These are phyloP conservation scores for Termitomyces sp. DNA, from an alignment of 768 basidiomycete species.

Conservation along the genomic window DNA sequence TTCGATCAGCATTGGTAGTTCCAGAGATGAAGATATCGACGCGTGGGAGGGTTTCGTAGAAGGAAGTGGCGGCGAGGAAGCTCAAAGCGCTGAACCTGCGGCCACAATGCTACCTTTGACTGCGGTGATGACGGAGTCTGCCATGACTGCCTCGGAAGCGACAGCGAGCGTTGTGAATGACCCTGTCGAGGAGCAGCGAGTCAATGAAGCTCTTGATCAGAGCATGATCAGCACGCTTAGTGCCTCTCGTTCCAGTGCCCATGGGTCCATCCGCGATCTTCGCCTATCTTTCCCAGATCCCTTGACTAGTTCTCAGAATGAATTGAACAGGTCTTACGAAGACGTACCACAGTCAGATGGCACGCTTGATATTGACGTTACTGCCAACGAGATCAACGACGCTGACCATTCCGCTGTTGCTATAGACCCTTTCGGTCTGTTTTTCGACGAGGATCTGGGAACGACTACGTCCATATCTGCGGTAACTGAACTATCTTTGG, in stretches of 20 bases:
- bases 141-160: slow-evolving; percentile 19
- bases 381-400: slow-evolving; percentile 17
- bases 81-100: slow-evolving; percentile 20
- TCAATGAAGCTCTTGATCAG: slow-evolving; percentile 74
- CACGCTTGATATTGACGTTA: slow-evolving; percentile 18
- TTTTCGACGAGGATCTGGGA: slow-evolving; percentile 28
- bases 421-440: slow-evolving; percentile 11
- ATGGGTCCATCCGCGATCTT: slow-evolving; percentile 65
- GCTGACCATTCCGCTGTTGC: slow-evolving; percentile 10
- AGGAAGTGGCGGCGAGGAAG: slow-evolving; percentile 47
- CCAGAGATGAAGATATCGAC: slow-evolving; percentile 62
- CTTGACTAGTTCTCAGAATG: slow-evolving; percentile 63
- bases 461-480: slow-evolving; percentile 26
- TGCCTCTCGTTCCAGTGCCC: slow-evolving; percentile 63
- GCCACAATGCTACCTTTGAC: slow-evolving; percentile 25
- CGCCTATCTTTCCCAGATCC: slow-evolving; percentile 83
- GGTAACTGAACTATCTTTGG: slow-evolving; percentile 23
- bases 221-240: slow-evolving; percentile 78
- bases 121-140: slow-evolving; percentile 26
- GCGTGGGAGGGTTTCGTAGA: slow-evolving; percentile 77
- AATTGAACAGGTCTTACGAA: slow-evolving; percentile 55
- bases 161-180: slow-evolving; percentile 29
- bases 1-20: slow-evolving; percentile 64
- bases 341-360: slow-evolving; percentile 36
- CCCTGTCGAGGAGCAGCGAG: slow-evolving; percentile 57